Percentiles rank a stretch among this genome's conserved stretches.
Evolutionary conservation across 371 early-diverging fungal species (phyloP).

Genomic region (Dichotomocladium elegans): DNA sequence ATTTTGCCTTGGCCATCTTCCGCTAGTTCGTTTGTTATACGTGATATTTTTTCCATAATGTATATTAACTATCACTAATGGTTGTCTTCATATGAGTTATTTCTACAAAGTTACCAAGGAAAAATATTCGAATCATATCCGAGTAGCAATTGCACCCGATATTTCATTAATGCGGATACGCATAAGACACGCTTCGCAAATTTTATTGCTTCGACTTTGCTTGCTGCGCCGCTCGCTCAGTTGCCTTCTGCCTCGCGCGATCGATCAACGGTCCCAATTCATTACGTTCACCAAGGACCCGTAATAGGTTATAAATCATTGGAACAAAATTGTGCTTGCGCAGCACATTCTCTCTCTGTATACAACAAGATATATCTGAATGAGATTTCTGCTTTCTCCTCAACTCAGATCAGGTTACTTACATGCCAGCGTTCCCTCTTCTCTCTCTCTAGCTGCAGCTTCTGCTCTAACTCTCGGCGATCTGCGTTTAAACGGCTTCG

Average conservation of each 20-base stretch:
- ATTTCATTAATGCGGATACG: background rate
- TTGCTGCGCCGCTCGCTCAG: conserved; percentile 6
- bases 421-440: conserved; percentile 46
- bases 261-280: conserved; percentile 48
- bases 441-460: conserved; percentile 45
- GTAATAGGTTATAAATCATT: conserved; percentile 63
- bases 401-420: conserved; percentile 14
- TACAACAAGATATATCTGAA: background rate
- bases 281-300: conserved; percentile 63
- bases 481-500: conserved; percentile 25
- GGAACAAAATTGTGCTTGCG: conserved; percentile 85
- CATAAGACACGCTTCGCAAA: background rate
- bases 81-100: conserved; percentile 1
- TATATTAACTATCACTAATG: too few species aligned
- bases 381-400: background rate
- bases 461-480: conserved; percentile 32
- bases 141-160: background rate
- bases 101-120: background rate
- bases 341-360: conserved; percentile 66
- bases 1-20: too few species aligned
- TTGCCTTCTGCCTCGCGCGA: conserved; percentile 49
- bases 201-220: conserved; percentile 4
- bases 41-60: too few species aligned
- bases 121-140: too few species aligned
- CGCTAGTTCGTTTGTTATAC: too few species aligned